Conservation (phyloP, 176 grass and related monocot species). For the Themeda triandra region DNA sequence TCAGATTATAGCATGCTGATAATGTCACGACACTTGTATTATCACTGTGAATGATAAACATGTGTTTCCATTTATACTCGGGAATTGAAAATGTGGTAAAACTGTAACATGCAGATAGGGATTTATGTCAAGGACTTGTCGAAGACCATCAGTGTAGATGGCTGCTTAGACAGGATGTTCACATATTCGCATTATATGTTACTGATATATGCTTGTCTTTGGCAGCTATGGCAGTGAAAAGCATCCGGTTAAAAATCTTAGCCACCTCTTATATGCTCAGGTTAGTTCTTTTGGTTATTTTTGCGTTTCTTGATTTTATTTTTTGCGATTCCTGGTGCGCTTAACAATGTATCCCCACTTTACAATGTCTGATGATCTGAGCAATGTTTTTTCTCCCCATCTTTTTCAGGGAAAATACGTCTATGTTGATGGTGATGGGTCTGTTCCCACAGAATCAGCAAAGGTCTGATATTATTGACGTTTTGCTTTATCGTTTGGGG, state of each 20-base stretch:
- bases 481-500: background rate
- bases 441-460: constrained; percentile 88
- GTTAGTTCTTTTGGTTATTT: constrained; percentile 39
- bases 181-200: background rate
- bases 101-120: background rate
- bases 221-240: constrained; percentile 77
- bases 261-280: constrained; percentile 57
- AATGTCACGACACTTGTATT: background rate
- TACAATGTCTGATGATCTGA: background rate
- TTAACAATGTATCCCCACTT: background rate
- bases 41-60: background rate
- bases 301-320: background rate
- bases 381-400: background rate
- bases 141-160: background rate
- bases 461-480: constrained; percentile 39
- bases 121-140: background rate
- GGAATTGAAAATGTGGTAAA: background rate
- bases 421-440: constrained; percentile 87
- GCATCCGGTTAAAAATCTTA: constrained; percentile 62
- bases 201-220: constrained; percentile 23
- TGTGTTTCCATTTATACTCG: background rate
- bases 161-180: background rate
- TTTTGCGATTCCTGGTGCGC: background rate
- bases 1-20: background rate
- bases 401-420: constrained; percentile 69